phyloP scores from a whole-genome alignment of 1,284 basidiomycete species.

The Coniophora puteana region DNA sequence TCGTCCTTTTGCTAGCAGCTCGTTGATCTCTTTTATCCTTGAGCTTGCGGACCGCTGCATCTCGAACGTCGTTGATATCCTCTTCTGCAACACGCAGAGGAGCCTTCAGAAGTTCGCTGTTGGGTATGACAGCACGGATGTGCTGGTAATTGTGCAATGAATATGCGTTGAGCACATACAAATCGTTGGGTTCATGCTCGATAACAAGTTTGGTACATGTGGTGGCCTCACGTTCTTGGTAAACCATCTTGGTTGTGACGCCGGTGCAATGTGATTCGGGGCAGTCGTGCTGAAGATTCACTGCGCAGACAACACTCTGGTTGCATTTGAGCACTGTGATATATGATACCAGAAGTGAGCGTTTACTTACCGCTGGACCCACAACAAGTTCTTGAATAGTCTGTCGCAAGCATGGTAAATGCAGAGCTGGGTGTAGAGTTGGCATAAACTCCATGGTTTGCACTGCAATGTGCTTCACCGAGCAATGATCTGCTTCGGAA shows the following conservation, averaged over 20 bases:
- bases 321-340: neutral
- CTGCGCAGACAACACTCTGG: neutral
- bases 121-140: conserved; percentile 3
- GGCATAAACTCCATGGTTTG: conserved; percentile 1
- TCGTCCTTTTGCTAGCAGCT: too few relatives aligned
- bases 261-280: neutral
- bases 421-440: conserved; percentile 1
- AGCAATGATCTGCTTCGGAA: neutral
- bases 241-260: neutral
- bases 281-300: neutral
- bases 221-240: neutral
- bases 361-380: neutral
- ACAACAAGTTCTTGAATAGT: neutral
- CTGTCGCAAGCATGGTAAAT: neutral
- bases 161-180: conserved; percentile 4
- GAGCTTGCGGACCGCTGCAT: too few relatives aligned
- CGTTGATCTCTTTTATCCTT: too few relatives aligned
- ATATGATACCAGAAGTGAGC: neutral
- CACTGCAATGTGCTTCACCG: conserved; percentile 1
- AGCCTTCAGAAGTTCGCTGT: too few relatives aligned
- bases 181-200: neutral
- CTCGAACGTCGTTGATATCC: too few relatives aligned
- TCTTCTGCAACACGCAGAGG: too few relatives aligned
- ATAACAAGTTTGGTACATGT: neutral
- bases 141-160: conserved; percentile 8